phyloP scores from a whole-genome alignment of 306 rosid genomes.

The Trichosanthes truncata region DNA sequence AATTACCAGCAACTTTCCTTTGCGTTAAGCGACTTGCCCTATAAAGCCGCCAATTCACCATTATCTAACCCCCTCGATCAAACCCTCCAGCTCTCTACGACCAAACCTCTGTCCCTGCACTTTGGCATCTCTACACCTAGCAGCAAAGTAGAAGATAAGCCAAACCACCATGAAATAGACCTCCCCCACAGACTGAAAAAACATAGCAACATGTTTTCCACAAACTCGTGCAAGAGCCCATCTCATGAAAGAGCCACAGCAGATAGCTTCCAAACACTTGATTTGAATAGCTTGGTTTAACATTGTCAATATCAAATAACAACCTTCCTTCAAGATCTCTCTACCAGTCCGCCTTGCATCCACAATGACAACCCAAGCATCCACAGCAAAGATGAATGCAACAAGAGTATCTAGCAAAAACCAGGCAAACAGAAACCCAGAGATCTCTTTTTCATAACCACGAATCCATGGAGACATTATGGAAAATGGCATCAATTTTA shows the following conservation, averaged over 20 bases:
- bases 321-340: conserved; percentile 90
- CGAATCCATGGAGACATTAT: conserved; percentile 83
- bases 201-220: conserved; percentile 55
- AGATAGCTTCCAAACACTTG: conserved; percentile 65
- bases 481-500: conserved; percentile 94
- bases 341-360: conserved; percentile 80
- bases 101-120: conserved; percentile 59
- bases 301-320: conserved; percentile 66
- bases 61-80: conserved; percentile 68
- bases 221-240: conserved; percentile 38
- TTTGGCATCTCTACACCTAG: conserved; percentile 62
- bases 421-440: conserved; percentile 77
- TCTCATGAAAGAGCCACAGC: conserved; percentile 62
- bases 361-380: conserved; percentile 90
- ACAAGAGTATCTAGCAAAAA: conserved; percentile 59
- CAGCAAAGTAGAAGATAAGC: conserved; percentile 72
- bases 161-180: conserved; percentile 90
- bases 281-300: conserved; percentile 63
- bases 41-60: conserved; percentile 22
- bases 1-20: conserved; percentile 35
- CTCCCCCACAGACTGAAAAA: conserved; percentile 77
- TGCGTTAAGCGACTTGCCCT: conserved; percentile 25
- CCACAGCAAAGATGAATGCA: conserved; percentile 71
- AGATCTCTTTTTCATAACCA: conserved; percentile 77
- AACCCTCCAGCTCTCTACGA: conserved; percentile 58